Base-by-base conservation (phyloP, 208 protist species). In the Trichomonas gallinae region DNA sequence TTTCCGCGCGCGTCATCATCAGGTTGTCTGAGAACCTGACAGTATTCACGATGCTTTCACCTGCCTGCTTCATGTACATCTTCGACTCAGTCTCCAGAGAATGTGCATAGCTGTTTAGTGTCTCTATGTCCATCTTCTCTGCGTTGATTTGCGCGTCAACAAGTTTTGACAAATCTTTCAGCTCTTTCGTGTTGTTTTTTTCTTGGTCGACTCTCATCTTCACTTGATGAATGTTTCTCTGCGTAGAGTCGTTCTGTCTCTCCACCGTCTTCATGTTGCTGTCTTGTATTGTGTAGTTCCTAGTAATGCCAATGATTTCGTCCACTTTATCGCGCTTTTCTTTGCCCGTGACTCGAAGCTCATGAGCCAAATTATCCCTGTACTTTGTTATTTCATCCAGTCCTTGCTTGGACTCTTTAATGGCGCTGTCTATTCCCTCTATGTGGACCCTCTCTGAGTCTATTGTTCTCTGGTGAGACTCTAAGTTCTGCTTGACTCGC, bases 281-380 rank as follows among this genome's bases (percentile, higher is more conserved):
- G 83, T 99, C 99, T 97, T 99, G 99, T 93, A 99, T 98, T 49
- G 99, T 98, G 36, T 98, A 97, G 97, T 99, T 99, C 63, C 98
- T 97, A n/a, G 98, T 97, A 97, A 99, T 98, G 72, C 99, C 98
- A 89, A 98, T 97, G 89, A 98, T 98, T 97, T 99, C 98, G 96
- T 99, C 98, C 49, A 96, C 97, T 81, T 99, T 98, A 97, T 99
- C 98, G 15, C 98, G 97, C 96, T 99, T 98, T 42, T 98, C 98
- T 97, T 99, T 98, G 82, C 99, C 98, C 40, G 99, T 97, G 96
- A 98, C 98, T 97, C 21, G 21, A 0, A 51, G n/a, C 46, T 93
- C 44, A 38, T 93, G 6, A 17, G 26, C 26, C 2, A 93, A 10
- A 38, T 93, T 44, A 21, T 93, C 17, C 15, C 3, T 38, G 13